phyloP scores from a whole-genome alignment of 2,329 filamentous ascomycete genomes.

The Chaetomiaceae sp. region DNA sequence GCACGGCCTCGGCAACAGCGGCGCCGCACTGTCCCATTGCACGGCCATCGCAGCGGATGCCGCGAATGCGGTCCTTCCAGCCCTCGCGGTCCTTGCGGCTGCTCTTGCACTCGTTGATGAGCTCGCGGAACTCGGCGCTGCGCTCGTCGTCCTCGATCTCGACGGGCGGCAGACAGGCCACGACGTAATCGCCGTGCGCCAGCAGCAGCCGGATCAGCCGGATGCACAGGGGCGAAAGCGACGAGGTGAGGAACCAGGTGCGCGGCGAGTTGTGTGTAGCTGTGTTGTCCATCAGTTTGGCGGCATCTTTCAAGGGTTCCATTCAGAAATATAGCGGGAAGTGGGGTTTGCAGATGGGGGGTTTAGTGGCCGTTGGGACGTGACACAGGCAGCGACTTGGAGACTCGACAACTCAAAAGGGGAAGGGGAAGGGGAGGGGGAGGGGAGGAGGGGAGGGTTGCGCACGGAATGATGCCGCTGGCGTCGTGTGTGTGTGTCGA shows the following conservation, averaged over 20 bases:
- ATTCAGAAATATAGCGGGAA: background rate
- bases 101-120: slow-evolving; percentile 67
- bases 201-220: slow-evolving; percentile 77
- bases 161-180: slow-evolving; percentile 73
- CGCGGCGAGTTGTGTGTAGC: slow-evolving; percentile 70
- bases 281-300: slow-evolving; percentile 38
- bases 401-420: too few relatives aligned
- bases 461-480: slow-evolving; percentile 52
- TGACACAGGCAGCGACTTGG: too few relatives aligned
- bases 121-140: slow-evolving; percentile 73
- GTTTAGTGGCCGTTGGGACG: background rate
- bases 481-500: slow-evolving; percentile 41
- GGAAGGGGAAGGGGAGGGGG: background rate
- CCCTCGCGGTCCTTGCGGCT: slow-evolving; percentile 62
- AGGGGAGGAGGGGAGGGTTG: slow-evolving; percentile 15
- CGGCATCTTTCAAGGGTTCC: background rate
- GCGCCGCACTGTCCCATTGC: slow-evolving; percentile 71
- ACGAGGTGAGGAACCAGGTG: slow-evolving; percentile 89
- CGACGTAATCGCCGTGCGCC: slow-evolving; percentile 86
- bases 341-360: slow-evolving; percentile 29
- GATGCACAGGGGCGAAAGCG: slow-evolving; percentile 78
- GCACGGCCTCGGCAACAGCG: slow-evolving; percentile 79
- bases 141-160: slow-evolving; percentile 75
- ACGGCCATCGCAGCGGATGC: slow-evolving; percentile 60
- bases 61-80: slow-evolving; percentile 73